phyloP scores from a whole-genome alignment of 139 green algal genomes.

The Chlorella ohadii region DNA sequence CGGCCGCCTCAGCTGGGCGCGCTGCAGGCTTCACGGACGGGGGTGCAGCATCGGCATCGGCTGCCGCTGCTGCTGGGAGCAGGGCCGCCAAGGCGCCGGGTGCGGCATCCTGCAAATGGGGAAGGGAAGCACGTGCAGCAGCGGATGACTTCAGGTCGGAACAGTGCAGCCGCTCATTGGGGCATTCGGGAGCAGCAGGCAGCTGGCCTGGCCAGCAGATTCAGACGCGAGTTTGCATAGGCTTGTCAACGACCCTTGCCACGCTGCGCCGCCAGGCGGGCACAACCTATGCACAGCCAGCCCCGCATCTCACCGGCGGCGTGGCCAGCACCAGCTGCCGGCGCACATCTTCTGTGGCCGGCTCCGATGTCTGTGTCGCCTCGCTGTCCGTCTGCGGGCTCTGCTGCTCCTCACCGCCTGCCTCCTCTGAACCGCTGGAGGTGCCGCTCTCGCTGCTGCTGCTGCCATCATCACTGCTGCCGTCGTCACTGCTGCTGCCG shows the following conservation, averaged over 20 bases:
- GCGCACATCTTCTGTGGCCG: background rate
- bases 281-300: no score
- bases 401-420: background rate
- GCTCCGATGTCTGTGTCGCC: background rate
- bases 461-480: background rate
- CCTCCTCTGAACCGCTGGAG: background rate
- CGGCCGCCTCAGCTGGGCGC: background rate
- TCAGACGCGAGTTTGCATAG: no score
- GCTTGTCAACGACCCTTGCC: no score
- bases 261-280: no score
- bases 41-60: background rate
- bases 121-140: background rate
- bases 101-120: background rate
- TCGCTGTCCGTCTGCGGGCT: background rate
- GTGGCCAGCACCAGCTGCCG: conserved; percentile 26
- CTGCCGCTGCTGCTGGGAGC: background rate
- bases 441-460: background rate
- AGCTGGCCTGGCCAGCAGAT: no score
- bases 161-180: no score
- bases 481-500: background rate
- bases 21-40: no score
- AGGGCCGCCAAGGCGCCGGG: background rate
- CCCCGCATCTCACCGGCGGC: conserved; percentile 2
- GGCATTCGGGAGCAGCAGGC: no score
- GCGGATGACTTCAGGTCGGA: no score